These are phyloP conservation scores for Macaranga tanarius DNA, from an alignment of 441 rosid species.

Conservation along the genomic window DNA sequence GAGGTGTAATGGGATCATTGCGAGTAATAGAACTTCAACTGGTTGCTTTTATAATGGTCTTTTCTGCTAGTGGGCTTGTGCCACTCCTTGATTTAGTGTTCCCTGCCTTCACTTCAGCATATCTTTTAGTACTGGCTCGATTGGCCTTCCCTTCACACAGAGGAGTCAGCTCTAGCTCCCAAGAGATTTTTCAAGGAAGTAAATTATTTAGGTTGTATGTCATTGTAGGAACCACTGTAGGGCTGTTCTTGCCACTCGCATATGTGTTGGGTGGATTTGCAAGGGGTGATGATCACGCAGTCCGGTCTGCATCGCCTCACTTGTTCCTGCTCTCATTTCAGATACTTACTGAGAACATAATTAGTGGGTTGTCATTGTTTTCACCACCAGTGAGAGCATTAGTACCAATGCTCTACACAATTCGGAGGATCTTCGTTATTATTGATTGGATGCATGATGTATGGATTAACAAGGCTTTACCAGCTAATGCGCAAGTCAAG, in stretches of 20 bases:
- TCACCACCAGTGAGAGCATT: constrained; percentile 82
- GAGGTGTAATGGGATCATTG: constrained; percentile 69
- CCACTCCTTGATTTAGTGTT: constrained; percentile 74
- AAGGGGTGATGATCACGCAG: constrained; percentile 73
- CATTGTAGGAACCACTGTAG: constrained; percentile 65
- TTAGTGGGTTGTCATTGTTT: constrained; percentile 66
- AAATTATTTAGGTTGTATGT: constrained; percentile 59
- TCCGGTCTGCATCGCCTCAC: constrained; percentile 79
- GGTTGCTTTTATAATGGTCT: constrained; percentile 80
- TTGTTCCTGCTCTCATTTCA: constrained; percentile 82
- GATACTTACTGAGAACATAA: constrained; percentile 75
- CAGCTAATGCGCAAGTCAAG: constrained; percentile 48
- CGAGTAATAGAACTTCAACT: constrained; percentile 82
- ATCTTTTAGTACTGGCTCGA: constrained; percentile 64
- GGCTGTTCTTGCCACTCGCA: constrained; percentile 77
- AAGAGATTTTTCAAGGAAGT: constrained; percentile 59
- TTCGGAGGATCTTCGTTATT: constrained; percentile 70
- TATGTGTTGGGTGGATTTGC: constrained; percentile 92
- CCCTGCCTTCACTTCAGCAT: constrained; percentile 70
- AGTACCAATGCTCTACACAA: constrained; percentile 73
- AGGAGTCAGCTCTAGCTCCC: constrained; percentile 26
- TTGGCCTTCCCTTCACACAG: constrained; percentile 64
- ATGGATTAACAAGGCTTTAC: constrained; percentile 68
- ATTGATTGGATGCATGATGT: constrained; percentile 67
- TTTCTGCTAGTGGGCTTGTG: constrained; percentile 84